Conservation (phyloP, 805 yeast genomes). For the Ogataea saltuana region DNA sequence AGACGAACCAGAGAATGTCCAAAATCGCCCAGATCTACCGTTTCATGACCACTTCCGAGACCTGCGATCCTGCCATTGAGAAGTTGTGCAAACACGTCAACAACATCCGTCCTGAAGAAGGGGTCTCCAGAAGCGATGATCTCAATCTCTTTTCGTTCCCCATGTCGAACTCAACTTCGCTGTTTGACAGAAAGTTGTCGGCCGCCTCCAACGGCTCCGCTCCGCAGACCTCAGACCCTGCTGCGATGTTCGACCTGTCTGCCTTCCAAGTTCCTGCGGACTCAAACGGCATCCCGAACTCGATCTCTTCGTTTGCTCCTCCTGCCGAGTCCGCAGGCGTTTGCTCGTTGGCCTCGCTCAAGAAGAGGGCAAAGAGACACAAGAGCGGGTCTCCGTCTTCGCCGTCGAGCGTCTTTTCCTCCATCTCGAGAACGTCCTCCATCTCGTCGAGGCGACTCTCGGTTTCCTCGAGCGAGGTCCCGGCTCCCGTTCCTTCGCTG, state of each 20-base stretch:
- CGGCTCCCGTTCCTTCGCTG: conserved; percentile 27
- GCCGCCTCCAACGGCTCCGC: background rate
- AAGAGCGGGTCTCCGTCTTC: conserved; percentile 32
- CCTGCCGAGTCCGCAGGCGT: conserved; percentile 16
- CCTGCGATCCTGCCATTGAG: conserved; percentile 27
- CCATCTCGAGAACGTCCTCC: conserved; percentile 32
- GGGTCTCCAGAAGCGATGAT: conserved; percentile 27
- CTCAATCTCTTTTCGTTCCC: conserved; percentile 27
- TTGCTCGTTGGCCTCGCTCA: conserved; percentile 16
- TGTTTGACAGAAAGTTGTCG: conserved; percentile 26
- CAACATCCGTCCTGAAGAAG: conserved; percentile 16
- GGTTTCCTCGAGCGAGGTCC: conserved; percentile 25
- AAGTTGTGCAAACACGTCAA: conserved; percentile 24
- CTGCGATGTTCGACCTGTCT: conserved; percentile 29
- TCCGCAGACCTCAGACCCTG: conserved; percentile 1
- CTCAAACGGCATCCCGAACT: conserved; percentile 3
- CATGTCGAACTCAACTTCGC: conserved; percentile 20
- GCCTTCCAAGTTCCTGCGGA: conserved; percentile 31
- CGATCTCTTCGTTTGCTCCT: background rate
- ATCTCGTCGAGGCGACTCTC: conserved; percentile 32
- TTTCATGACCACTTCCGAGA: conserved; percentile 22
- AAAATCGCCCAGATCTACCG: conserved; percentile 29
- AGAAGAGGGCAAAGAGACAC: conserved; percentile 22
- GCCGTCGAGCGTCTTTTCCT: conserved; percentile 32
- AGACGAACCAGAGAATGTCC: conserved; percentile 15